Evolutionary conservation across 371 early-diverging fungal genomes (phyloP).

Genomic region (Circinella minor): DNA sequence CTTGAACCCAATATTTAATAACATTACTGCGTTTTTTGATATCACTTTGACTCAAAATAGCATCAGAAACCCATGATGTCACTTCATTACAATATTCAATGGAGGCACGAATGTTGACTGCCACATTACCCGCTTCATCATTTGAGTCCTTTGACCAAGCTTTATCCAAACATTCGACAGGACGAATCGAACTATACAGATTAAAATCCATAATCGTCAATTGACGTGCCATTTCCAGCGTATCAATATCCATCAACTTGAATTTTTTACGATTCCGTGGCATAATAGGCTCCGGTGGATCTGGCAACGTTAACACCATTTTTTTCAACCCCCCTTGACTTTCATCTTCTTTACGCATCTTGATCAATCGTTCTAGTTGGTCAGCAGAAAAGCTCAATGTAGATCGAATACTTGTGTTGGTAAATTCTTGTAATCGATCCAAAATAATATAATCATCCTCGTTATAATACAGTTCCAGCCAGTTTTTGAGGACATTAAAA

Average conservation of each 20-base stretch:
- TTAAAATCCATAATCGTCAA: slow-evolving; percentile 89
- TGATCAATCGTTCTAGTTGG: slow-evolving; percentile 73
- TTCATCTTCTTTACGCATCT: slow-evolving; percentile 66
- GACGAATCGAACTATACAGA: slow-evolving; percentile 79
- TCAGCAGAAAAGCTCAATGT: slow-evolving; percentile 74
- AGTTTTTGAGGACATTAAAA: slow-evolving; percentile 87
- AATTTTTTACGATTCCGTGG: slow-evolving; percentile 71
- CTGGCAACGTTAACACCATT: slow-evolving; percentile 65
- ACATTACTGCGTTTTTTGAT: slow-evolving; percentile 74
- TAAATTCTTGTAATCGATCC: slow-evolving; percentile 76
- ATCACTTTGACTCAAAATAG: slow-evolving; percentile 80
- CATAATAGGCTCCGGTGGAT: slow-evolving; percentile 73
- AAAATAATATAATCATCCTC: slow-evolving; percentile 67
- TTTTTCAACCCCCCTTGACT: slow-evolving; percentile 62
- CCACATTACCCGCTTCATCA: slow-evolving; percentile 35
- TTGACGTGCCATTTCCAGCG: slow-evolving; percentile 93
- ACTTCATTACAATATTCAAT: slow-evolving; percentile 75
- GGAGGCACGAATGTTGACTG: slow-evolving; percentile 74
- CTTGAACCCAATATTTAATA: slow-evolving; percentile 84
- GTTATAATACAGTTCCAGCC: slow-evolving; percentile 91
- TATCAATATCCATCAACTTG: slow-evolving; percentile 84
- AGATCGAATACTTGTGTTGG: slow-evolving; percentile 73
- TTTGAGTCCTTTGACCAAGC: slow-evolving; percentile 80
- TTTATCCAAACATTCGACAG: slow-evolving; percentile 87
- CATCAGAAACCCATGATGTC: slow-evolving; percentile 88